These are phyloP conservation scores for Ganoderma meredithae DNA, from an alignment of 1,284 basidiomycete genomes.

Conservation along the genomic window DNA sequence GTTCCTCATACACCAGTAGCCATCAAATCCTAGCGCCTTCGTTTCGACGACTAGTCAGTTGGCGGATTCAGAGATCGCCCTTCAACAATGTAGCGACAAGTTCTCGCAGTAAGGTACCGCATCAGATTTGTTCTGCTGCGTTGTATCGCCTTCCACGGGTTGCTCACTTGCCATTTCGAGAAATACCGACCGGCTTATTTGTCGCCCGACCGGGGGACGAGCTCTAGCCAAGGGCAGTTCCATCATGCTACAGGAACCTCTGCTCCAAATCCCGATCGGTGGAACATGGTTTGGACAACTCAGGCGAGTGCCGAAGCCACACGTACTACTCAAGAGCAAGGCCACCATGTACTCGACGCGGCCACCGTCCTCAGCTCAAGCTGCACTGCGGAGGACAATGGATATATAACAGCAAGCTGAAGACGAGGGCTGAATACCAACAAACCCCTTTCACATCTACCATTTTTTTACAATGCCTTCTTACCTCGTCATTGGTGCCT, in stretches of 20 bases:
- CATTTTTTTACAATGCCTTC: slow-evolving; percentile 2
- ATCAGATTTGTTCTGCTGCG: too few relatives aligned
- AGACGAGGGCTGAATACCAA: neutral
- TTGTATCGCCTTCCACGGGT: neutral
- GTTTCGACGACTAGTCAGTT: neutral
- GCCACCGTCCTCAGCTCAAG: neutral
- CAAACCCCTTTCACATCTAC: neutral
- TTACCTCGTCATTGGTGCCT: slow-evolving; percentile 12
- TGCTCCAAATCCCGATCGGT: too few relatives aligned
- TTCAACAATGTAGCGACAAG: too few relatives aligned
- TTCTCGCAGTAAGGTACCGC: too few relatives aligned
- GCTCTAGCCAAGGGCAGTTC: too few relatives aligned
- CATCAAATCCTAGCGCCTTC: neutral
- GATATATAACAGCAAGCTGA: neutral
- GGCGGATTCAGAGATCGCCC: too few relatives aligned
- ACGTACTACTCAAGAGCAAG: neutral
- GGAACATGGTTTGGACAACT: neutral
- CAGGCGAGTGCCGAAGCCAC: neutral
- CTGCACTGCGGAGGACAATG: neutral
- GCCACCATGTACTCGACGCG: neutral
- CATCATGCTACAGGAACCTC: too few relatives aligned
- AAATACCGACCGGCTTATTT: neutral
- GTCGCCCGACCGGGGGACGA: too few relatives aligned
- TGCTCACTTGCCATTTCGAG: neutral
- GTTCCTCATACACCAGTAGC: neutral